Base-by-base conservation (phyloP, 495 filamentous ascomycete genomes). In the Pyrenopolyporus hunteri region DNA sequence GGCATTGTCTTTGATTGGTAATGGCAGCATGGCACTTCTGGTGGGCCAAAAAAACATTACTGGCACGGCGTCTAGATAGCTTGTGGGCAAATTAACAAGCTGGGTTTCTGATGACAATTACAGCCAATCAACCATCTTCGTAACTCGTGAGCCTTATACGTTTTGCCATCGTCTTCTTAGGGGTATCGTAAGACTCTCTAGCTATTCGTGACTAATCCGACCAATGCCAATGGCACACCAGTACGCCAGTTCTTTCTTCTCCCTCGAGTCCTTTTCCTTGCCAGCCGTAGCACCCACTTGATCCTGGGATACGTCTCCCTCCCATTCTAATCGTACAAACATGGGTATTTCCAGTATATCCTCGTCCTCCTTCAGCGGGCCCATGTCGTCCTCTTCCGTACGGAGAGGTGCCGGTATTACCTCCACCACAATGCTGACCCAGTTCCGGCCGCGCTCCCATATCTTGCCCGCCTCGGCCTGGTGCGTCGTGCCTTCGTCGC, bases 281-380 rank as follows among this genome's bases (percentile, higher is more conserved):
- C 70, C 70, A 5, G 63, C 69, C 35, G 68, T 70, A 17, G 66
- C 59, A 36, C 66, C 73, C 43, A 71, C 79, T 68, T 89, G 88
- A 63, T 89, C 90, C 37, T 85, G 84, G 46, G 84, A 84, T 4
- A 82, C 79, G 61, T 96, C 92, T 28, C 84, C 82, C 75, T 97
- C 93, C 87, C 91, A 98, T 73, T 97, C 92, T 61, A 96, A 80
- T 36, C 91, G 82, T 66, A 98, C 91, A 74, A 93, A 93, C 48
- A 98, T 83, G 29, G 94, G 93, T 63, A 98, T 93, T 80, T 98
- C 94, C 28, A 97, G 76, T n/a, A 97, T 81, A 68, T 96, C 90
- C 63, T 94, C 92, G 64, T 93, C 89, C 49, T 90, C 87, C 54
- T 78, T 82, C 28, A 87, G 59, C 53, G 73, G 74, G 1, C 63